Conservation (phyloP, 2,329 filamentous ascomycete genomes). For the Colletotrichum sp. region DNA sequence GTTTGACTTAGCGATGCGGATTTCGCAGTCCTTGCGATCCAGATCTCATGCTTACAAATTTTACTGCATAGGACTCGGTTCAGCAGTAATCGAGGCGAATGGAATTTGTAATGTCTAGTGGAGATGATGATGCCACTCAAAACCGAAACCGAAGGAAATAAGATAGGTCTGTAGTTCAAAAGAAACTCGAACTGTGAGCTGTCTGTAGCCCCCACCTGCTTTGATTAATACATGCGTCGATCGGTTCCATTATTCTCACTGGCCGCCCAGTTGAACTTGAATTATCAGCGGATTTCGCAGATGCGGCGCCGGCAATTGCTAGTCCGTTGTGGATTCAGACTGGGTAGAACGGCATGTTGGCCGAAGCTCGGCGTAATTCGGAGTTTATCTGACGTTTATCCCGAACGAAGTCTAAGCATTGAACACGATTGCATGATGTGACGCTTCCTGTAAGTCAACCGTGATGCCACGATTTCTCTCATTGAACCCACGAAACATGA, state of each 20-base stretch:
- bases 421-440: too few relatives aligned
- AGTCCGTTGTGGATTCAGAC: not conserved
- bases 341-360: not conserved
- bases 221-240: not conserved
- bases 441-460: not conserved
- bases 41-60: not conserved
- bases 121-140: not conserved
- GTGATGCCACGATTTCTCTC: too few relatives aligned
- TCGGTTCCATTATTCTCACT: not conserved
- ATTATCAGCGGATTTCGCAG: not conserved
- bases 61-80: not conserved
- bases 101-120: not conserved
- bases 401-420: not conserved
- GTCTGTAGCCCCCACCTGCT: not conserved
- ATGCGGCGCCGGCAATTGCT: not conserved
- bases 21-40: not conserved
- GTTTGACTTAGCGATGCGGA: not conserved
- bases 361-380: not conserved
- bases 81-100: not conserved
- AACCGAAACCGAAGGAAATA: not conserved
- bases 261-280: not conserved
- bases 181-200: not conserved
- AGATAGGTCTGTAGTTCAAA: not conserved
- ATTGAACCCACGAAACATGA: too few relatives aligned
- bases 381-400: not conserved